phyloP scores from a whole-genome alignment of 257 asterid genomes.

The Ligustrum vulgare region DNA sequence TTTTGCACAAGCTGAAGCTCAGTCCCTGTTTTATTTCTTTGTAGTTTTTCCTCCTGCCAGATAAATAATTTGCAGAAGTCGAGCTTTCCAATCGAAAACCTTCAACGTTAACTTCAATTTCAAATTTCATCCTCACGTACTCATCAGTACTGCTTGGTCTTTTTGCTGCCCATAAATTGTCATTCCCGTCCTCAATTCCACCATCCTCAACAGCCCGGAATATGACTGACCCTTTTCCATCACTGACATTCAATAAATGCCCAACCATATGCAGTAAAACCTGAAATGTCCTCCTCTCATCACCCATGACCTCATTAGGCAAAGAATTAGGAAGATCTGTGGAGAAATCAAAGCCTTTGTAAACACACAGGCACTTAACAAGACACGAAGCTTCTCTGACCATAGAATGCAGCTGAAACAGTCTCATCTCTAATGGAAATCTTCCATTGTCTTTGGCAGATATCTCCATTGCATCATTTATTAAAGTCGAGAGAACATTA shows the following conservation, averaged over 20 bases:
- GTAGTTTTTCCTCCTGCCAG: conserved; percentile 53
- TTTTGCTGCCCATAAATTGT: not conserved
- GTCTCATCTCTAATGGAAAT: conserved; percentile 60
- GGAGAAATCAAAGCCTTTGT: conserved; percentile 54
- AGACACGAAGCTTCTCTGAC: conserved; percentile 80
- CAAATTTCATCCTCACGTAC: conserved; percentile 47
- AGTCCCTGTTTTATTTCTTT: conserved; percentile 28
- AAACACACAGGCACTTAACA: conserved; percentile 70
- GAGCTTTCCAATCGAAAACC: not conserved
- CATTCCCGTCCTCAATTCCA: conserved; percentile 39
- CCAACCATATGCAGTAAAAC: conserved; percentile 86
- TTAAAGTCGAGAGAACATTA: conserved; percentile 66
- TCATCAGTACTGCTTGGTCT: conserved; percentile 59
- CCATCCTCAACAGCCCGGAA: conserved; percentile 42
- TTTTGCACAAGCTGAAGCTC: conserved; percentile 86
- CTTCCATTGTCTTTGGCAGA: conserved; percentile 57
- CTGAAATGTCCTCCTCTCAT: conserved; percentile 82
- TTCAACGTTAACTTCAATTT: conserved; percentile 18
- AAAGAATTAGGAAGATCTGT: conserved; percentile 68
- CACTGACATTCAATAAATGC: conserved; percentile 59
- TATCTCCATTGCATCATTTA: conserved; percentile 73
- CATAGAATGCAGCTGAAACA: conserved; percentile 65
- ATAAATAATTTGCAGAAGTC: conserved; percentile 2
- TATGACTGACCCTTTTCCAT: conserved; percentile 26
- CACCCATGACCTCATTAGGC: conserved; percentile 85